phyloP scores from a whole-genome alignment of 305 asterid species.

The Ajuga reptans region DNA sequence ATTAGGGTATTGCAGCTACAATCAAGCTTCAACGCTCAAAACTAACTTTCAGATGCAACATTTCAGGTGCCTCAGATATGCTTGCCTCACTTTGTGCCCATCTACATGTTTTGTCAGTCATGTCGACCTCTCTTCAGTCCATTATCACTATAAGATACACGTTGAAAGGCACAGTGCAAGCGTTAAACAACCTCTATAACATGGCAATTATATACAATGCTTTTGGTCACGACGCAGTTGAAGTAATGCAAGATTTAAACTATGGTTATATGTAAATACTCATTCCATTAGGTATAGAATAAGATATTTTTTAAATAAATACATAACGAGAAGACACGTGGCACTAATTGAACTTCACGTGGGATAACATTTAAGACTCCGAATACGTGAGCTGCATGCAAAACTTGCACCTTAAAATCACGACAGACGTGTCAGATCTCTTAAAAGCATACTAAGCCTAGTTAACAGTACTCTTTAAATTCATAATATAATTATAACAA shows the following conservation, averaged over 20 bases:
- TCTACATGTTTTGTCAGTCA: not conserved
- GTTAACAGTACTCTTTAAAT: not conserved
- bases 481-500: not conserved
- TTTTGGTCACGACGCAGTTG: not conserved
- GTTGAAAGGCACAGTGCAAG: not conserved
- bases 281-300: not conserved
- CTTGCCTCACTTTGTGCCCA: not conserved
- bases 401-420: not conserved
- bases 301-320: not conserved
- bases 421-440: not conserved
- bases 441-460: not conserved
- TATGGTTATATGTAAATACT: not conserved
- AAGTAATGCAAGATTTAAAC: not conserved
- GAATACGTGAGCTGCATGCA: not conserved
- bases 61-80: not conserved
- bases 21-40: not conserved
- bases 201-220: not conserved
- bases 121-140: not conserved
- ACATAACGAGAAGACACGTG: not conserved
- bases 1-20: not conserved
- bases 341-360: not conserved
- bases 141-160: not conserved
- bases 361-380: not conserved
- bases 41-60: not conserved
- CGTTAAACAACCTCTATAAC: not conserved